phyloP scores from a whole-genome alignment of 495 filamentous ascomycete species.

The Daldinia decipiens region DNA sequence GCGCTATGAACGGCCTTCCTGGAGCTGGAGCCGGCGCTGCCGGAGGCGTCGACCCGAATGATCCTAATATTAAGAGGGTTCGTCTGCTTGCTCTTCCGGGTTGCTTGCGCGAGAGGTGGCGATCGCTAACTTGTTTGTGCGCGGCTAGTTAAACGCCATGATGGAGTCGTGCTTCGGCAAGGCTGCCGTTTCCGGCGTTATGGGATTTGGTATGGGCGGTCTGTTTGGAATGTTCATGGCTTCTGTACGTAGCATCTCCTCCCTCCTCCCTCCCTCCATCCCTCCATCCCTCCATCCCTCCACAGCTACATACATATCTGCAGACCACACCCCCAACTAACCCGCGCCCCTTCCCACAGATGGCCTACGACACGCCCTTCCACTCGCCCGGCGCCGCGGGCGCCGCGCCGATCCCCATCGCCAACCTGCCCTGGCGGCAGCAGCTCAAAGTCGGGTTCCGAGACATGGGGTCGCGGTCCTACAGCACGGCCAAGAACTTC shows the following conservation, averaged over 20 bases:
- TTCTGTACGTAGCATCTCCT: conserved; percentile 65
- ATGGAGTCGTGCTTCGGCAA: conserved; percentile 94
- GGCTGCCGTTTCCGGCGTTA: conserved; percentile 80
- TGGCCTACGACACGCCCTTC: conserved; percentile 89
- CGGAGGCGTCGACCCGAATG: conserved; percentile 48
- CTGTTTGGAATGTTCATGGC: conserved; percentile 97
- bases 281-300: no score
- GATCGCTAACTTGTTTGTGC: conserved; percentile 30
- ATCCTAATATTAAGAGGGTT: conserved; percentile 56
- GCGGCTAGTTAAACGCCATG: conserved; percentile 72
- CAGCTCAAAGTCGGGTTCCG: conserved; percentile 87
- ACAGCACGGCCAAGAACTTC: conserved; percentile 92
- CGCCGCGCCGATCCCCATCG: conserved; percentile 66
- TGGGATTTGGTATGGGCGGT: conserved; percentile 91
- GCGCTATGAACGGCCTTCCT: conserved; percentile 46
- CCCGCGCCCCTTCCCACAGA: conserved; percentile 60
- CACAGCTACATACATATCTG: no score
- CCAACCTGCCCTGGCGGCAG: conserved; percentile 79
- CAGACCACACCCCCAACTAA: conserved; percentile 15
- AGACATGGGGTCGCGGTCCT: conserved; percentile 90
- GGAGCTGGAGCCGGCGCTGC: conserved; percentile 34
- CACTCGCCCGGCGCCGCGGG: conserved; percentile 68
- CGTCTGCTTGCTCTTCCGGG: conserved; percentile 28
- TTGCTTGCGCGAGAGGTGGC: not conserved
- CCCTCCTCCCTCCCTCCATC: not conserved